phyloP scores from a whole-genome alignment of 2,329 filamentous ascomycete species.

The Ophiognomonia clavigignenti-juglandacearum region DNA sequence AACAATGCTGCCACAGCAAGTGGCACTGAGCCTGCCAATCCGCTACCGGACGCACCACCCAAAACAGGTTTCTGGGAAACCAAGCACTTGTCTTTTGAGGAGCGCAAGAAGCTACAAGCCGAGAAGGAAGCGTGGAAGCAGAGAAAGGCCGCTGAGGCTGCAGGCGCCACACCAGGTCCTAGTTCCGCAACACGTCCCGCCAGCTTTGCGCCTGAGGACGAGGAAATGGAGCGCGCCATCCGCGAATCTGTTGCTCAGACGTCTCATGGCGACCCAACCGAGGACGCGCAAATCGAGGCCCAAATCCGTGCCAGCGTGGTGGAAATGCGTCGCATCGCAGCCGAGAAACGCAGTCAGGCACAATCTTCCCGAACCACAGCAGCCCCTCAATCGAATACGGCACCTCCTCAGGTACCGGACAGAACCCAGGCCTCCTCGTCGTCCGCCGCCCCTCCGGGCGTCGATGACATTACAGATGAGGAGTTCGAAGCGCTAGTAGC shows the following conservation, averaged over 20 bases:
- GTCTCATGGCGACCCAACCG: conserved; percentile 61
- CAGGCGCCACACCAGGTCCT: conserved; percentile 8
- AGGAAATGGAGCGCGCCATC: conserved; percentile 69
- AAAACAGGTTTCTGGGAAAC: conserved; percentile 45
- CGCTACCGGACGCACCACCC: conserved; percentile 19
- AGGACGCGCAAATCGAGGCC: conserved; percentile 67
- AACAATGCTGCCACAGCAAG: conserved; percentile 11
- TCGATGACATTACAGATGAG: conserved; percentile 48
- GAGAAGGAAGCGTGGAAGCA: conserved; percentile 40
- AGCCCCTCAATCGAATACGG: no score
- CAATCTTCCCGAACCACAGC: conserved; percentile 23
- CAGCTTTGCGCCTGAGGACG: conserved; percentile 32
- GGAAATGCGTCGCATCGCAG: conserved; percentile 37
- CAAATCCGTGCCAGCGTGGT: conserved; percentile 69
- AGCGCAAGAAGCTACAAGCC: conserved; percentile 45
- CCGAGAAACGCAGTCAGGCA: conserved; percentile 16
- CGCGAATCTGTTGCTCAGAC: conserved; percentile 63
- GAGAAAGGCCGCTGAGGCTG: conserved; percentile 22
- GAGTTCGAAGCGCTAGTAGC: conserved; percentile 55
- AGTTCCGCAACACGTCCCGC: conserved; percentile 5
- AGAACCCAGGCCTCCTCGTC: no score
- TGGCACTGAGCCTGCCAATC: neutral
- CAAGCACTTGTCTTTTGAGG: conserved; percentile 43
- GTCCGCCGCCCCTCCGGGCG: neutral
- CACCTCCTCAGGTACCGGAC: no score